Percentiles rank a stretch among this genome's conserved stretches.
These are phyloP conservation scores for Tremella fuciformis DNA, from an alignment of 768 basidiomycete genomes.

Conservation along the genomic window DNA sequence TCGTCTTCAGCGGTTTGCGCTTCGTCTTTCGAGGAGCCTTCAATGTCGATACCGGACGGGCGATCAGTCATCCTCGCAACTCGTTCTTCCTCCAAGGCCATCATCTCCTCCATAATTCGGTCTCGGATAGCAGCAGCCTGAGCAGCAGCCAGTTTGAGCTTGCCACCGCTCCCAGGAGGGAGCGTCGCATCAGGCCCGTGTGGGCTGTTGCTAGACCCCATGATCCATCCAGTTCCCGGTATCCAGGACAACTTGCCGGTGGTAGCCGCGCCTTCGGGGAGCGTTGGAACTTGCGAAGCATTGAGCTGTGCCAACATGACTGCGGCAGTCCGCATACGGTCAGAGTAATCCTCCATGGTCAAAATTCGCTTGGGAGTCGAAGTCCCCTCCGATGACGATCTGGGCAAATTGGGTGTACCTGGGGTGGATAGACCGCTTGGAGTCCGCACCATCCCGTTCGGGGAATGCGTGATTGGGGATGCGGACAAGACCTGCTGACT, in stretches of 20 bases:
- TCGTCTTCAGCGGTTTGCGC: constrained; percentile 77
- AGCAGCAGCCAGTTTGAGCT: constrained; percentile 62
- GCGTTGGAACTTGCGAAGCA: constrained; percentile 55
- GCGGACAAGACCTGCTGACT: background rate
- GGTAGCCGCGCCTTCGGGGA: constrained; percentile 21
- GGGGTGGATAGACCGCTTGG: constrained; percentile 9
- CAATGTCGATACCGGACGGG: constrained; percentile 45
- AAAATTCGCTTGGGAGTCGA: constrained; percentile 53
- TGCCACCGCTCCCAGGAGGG: constrained; percentile 59
- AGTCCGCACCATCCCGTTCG: background rate
- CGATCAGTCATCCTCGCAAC: constrained; percentile 77
- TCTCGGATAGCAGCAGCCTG: constrained; percentile 89
- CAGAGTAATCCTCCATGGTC: constrained; percentile 94
- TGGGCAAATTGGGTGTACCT: constrained; percentile 1
- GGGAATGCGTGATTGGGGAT: background rate
- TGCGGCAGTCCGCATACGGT: constrained; percentile 96
- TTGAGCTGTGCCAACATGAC: constrained; percentile 98
- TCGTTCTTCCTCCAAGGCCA: constrained; percentile 90
- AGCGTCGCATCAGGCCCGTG: constrained; percentile 14
- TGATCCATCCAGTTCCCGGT: constrained; percentile 61
- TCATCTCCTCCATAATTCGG: constrained; percentile 98
- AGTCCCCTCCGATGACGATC: background rate
- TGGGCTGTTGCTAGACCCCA: constrained; percentile 16
- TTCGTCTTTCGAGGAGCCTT: constrained; percentile 9
- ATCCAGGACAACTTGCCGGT: constrained; percentile 57